A percentile compares a stretch with the other conserved stretches of the same genome.
These are phyloP conservation scores for Forsythia viridissima DNA, from an alignment of 257 asterid species.

Conservation along the genomic window DNA sequence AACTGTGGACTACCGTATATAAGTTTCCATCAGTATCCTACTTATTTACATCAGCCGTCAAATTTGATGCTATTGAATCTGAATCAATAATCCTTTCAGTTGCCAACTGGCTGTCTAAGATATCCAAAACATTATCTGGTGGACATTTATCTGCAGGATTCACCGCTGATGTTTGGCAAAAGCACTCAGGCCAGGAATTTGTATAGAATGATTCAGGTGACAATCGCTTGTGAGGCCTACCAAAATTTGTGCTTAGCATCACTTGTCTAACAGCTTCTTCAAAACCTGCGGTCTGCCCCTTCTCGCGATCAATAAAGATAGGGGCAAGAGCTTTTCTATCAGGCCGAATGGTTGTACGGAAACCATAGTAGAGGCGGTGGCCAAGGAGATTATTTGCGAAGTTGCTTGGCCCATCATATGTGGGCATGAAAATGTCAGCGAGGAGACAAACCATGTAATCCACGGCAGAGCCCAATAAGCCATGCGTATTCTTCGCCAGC, in stretches of 20 bases:
- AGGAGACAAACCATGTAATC: slow-evolving; percentile 98
- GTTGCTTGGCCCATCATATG: slow-evolving; percentile 98
- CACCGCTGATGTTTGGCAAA: slow-evolving; percentile 68
- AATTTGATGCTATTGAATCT: slow-evolving; percentile 36
- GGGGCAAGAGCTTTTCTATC: slow-evolving; percentile 92
- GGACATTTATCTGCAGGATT: slow-evolving; percentile 81
- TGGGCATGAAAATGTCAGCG: slow-evolving; percentile 93
- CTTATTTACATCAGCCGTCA: slow-evolving; percentile 36
- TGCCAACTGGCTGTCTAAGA: slow-evolving; percentile 49
- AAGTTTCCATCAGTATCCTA: slow-evolving; percentile 21
- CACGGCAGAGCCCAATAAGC: slow-evolving; percentile 90
- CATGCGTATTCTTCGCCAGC: slow-evolving; percentile 54
- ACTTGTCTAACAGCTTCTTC: slow-evolving; percentile 74
- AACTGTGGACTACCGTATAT: slow-evolving; percentile 17
- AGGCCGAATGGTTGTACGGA: slow-evolving; percentile 84
- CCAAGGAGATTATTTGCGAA: slow-evolving; percentile 96
- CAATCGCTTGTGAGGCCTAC: slow-evolving; percentile 85
- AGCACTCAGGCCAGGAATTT: slow-evolving; percentile 98
- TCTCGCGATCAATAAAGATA: slow-evolving; percentile 69
- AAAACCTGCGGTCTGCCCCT: slow-evolving; percentile 64
- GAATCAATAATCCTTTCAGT: slow-evolving; percentile 32
- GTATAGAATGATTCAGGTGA: slow-evolving; percentile 89
- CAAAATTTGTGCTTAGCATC: slow-evolving; percentile 79
- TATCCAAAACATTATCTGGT: slow-evolving; percentile 46
- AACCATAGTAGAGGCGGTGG: slow-evolving; percentile 94